Base-by-base conservation (phyloP, 441 rosid species). In the Gossypium trilobum region DNA sequence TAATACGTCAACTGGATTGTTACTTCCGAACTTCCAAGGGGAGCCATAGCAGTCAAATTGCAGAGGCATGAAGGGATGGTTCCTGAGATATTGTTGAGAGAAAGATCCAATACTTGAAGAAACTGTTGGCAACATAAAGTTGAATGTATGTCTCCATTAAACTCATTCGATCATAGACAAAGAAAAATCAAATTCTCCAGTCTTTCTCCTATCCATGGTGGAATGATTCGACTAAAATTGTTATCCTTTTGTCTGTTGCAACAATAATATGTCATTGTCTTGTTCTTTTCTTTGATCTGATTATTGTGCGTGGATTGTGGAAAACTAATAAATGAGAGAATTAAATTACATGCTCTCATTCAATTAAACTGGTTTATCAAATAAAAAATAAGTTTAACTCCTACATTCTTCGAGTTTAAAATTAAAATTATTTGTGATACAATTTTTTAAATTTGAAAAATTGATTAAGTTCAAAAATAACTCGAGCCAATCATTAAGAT, bases 41-140 rank as follows among this genome's bases (percentile, higher is more conserved):
- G 19, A 62, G 13, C 16, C 72, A 74, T 63, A n/a, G 63, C 11
- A 0, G 69, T 64, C 13, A 74, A 68, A 65, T 78, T 70, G 39
- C 52, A 33, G 10, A 78, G 54, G 5, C 78, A 78, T 0, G 42
- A 16, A 4, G 73, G 72, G 1, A 74, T 39, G 9, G 25, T 10
- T 3, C 81, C 78, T 5, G 75, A 29, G 3, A 78, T 9, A 51
- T 70, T 56, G 65, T 78, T 78, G 0, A 5, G 5, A 9, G 70
- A 78, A 4, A 78, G 65, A 36, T 82, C 85, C 70, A 82, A 10
- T 7, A 82, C 50, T 46, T 77, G 76, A 13, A 82, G 59, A 13
- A 63, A 55, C 44, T 29, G 20, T n/a, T 5, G 44, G 4, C 10
- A 11, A 44, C 80, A 77, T 9, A 82, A 3, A 6, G 71, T 64